Evolutionary conservation across 768 basidiomycete species (phyloP).

Genomic region (Termitomyces sp.): DNA sequence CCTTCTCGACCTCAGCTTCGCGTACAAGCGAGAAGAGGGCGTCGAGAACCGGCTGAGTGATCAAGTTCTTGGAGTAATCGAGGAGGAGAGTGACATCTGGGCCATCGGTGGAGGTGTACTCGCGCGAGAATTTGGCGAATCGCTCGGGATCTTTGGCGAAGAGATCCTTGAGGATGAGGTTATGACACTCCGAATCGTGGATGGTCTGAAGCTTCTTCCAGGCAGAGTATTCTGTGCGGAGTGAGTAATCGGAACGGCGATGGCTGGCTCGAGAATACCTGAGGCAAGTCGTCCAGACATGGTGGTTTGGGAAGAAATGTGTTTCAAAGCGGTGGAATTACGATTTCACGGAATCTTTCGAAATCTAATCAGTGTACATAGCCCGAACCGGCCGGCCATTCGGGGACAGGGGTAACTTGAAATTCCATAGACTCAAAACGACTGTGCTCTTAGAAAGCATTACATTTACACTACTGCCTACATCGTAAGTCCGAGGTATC

Average conservation of each 20-base stretch:
- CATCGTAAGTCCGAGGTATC: too few relatives aligned
- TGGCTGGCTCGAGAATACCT: slow-evolving; percentile 29
- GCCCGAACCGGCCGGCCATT: not conserved
- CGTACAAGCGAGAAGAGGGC: slow-evolving; percentile 76
- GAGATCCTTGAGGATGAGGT: slow-evolving; percentile 87
- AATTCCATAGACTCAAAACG: not conserved
- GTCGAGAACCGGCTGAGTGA: slow-evolving; percentile 80
- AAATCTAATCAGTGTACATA: slow-evolving; percentile 2
- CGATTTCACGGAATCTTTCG: not conserved
- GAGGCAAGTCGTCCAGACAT: slow-evolving; percentile 69
- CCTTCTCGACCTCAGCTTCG: slow-evolving; percentile 83
- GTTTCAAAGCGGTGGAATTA: slow-evolving; percentile 3
- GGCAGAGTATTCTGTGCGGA: slow-evolving; percentile 66
- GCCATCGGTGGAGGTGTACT: slow-evolving; percentile 66
- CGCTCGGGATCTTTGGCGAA: slow-evolving; percentile 86
- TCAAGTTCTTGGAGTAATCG: slow-evolving; percentile 96
- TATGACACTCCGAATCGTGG: slow-evolving; percentile 67
- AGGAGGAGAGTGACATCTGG: slow-evolving; percentile 79
- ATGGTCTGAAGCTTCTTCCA: slow-evolving; percentile 91
- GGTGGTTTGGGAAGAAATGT: slow-evolving; percentile 12
- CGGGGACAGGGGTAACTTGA: not conserved
- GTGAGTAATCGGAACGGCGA: not conserved
- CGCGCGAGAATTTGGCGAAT: slow-evolving; percentile 80
- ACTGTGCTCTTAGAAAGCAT: not conserved
- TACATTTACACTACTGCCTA: not conserved